Base-by-base conservation (phyloP, 139 green algal genomes). In the Asterochloris sp. region DNA sequence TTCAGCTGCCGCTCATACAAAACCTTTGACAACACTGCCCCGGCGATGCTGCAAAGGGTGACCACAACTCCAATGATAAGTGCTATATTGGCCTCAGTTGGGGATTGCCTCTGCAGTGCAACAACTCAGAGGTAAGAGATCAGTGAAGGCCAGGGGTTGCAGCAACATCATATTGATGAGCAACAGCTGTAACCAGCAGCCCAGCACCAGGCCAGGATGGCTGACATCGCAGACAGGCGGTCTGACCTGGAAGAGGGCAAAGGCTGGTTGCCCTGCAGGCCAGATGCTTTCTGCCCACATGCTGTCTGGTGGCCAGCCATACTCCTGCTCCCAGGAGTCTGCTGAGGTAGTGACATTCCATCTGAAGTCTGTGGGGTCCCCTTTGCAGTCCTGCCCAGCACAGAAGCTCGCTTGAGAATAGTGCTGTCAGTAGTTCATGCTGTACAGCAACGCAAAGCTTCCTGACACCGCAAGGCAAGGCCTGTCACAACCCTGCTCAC, bases 251-350 rank as follows among this genome's bases (percentile, higher is more conserved):
- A 89, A 92, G 2, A 95, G 61, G 19, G 74, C 80, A 13, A 95
- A 28, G n/a, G 62, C 68, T 0, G 90, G 92, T 67, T 86, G 86
- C 4, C 62, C 79, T 6, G 14, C 10, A 0, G 89, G 88, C 92
- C 92, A 96, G 80, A 94, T 91, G 82, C 87, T 93, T 81, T 96
- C 92, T 6, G 85, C 85, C 92, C 91, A 96, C 69, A 92, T 75
- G 0, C 88, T 86, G 63, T 96, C 92, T 0, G 63, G 10, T 0
- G 92, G 92, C 92, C 92, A 96, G 26, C 64, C 81, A 69, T 85
- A 74, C 73, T 63, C 26, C 24, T 8, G 14, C 69, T 90, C 86
- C 92, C 90, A 95, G 0, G 19, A 29, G 0, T 73, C 76, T 6
- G 90, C 84, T 61, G 69, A 84, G 66, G 86, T 63, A 0, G 77